Base-by-base conservation (phyloP, 2,329 filamentous ascomycete species). In the Aspergillus sojae region DNA sequence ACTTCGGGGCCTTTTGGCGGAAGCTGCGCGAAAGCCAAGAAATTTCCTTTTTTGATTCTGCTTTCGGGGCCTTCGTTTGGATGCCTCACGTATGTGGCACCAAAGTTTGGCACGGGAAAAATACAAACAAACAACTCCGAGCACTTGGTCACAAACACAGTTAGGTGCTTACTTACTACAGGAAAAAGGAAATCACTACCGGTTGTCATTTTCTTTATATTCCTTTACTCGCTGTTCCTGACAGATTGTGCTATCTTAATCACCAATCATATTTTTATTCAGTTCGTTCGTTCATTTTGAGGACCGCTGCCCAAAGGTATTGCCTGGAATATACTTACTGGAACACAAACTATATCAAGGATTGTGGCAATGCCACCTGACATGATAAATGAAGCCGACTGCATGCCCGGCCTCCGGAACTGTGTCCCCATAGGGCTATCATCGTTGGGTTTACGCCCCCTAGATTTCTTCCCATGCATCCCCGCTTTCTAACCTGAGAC, bases 1-100 rank as follows among this genome's bases (percentile, higher is more conserved):
- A n/a, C 23, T 28, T 45, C 16, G 60, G 23, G 5, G 45, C 23
- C 56, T n/a, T 46, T 48, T 41, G 30, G 56, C 56, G 41, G 56
- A 58, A 58, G 32, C 34, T 36, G 41, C 28, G 26, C 56, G 41
- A 57, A 57, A 57, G 57, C 62, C 62, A 63, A 63, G 62, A 60
- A 45, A 34, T 61, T 57, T 39, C 19, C 28, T 34, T 26, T 34
- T 57, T 41, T 48, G 36, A 39, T 19, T 39, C 12, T 39, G 26
- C 30, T 53, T 19, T 45, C 43, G 9, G 46, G 32, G 32, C 6
- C 34, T 14, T 39, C 3, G 12, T 30, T 54, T 26, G 45, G 52
- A 48, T 54, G 59, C 57, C 57, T 60, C 48, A 43, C 57, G n/a
- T 36, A 19, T 39, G 11, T 34, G 52, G 52, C 52, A 55, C 4